phyloP scores from a whole-genome alignment of 106 monocot species.

The Apostasia ramifera region DNA sequence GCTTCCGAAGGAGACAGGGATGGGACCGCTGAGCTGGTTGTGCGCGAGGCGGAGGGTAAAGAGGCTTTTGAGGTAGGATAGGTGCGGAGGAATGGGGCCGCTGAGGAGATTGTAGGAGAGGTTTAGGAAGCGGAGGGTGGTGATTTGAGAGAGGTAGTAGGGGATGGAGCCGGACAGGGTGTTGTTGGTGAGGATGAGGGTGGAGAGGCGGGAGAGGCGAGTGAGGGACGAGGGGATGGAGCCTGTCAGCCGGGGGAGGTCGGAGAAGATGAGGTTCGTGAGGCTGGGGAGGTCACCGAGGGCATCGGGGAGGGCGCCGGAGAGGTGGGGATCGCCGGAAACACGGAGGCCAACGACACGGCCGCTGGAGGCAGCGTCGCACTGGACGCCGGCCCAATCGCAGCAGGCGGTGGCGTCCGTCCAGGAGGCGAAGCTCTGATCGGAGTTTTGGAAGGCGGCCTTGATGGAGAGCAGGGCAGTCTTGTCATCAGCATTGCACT shows the following conservation, averaged over 20 bases:
- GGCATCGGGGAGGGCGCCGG: slow-evolving; percentile 12
- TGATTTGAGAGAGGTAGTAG: slow-evolving; percentile 6
- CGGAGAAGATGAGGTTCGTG: not conserved
- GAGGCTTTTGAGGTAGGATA: slow-evolving; percentile 9
- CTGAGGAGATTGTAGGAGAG: slow-evolving; percentile 14
- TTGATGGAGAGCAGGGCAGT: slow-evolving; percentile 19
- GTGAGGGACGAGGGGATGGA: slow-evolving; percentile 18
- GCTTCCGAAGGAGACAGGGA: slow-evolving; percentile 18
- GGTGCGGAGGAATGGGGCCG: slow-evolving; percentile 15
- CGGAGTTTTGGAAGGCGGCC: slow-evolving; percentile 7
- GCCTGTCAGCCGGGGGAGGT: slow-evolving; percentile 15
- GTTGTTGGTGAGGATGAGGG: slow-evolving; percentile 9
- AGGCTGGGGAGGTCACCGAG: slow-evolving; percentile 26
- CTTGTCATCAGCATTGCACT: slow-evolving; percentile 19
- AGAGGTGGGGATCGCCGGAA: slow-evolving; percentile 1
- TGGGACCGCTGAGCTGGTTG: slow-evolving; percentile 37
- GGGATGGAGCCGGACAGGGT: slow-evolving; percentile 24
- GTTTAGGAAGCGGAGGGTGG: not conserved
- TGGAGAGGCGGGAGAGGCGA: slow-evolving; percentile 5
- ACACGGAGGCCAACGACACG: slow-evolving; percentile 20
- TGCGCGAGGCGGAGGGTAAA: slow-evolving; percentile 16
- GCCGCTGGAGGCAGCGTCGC: slow-evolving; percentile 13
- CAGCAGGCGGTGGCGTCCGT: slow-evolving; percentile 17
- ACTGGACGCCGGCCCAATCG: slow-evolving; percentile 26
- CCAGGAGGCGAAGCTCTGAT: slow-evolving; percentile 17